These are phyloP conservation scores for Ulmus americana DNA, from an alignment of 331 rosid species.

Conservation along the genomic window DNA sequence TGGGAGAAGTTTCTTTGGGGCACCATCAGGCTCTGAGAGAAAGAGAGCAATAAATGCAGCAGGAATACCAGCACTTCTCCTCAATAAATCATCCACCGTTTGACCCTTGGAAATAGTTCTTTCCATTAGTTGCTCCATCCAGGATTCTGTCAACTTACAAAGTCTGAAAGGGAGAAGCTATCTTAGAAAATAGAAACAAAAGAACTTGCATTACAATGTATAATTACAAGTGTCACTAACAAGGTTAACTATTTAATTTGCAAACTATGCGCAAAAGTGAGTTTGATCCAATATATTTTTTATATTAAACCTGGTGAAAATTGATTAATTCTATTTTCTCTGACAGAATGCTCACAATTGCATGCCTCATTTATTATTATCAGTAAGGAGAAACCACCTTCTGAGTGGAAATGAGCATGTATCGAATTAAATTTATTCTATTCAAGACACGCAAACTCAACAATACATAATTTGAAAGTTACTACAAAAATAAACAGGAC, in stretches of 20 bases:
- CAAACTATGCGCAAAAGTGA: background rate
- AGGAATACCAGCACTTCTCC: constrained; percentile 99
- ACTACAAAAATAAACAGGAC: background rate
- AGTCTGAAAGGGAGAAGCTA: constrained; percentile 45
- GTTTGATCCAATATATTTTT: background rate
- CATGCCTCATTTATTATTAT: background rate
- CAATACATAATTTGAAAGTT: constrained; percentile 1
- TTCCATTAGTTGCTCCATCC: constrained; percentile 98
- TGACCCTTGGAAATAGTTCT: constrained; percentile 86
- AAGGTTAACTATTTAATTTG: background rate
- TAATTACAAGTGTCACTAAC: background rate
- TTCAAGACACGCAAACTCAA: background rate
- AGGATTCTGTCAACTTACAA: constrained; percentile 75
- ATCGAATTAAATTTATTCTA: background rate
- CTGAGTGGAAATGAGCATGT: constrained; percentile 1
- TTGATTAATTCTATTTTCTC: background rate
- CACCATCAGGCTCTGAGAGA: constrained; percentile 96
- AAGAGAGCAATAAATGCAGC: constrained; percentile 90
- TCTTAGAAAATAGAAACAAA: constrained; percentile 13
- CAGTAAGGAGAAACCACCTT: background rate
- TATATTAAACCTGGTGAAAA: background rate
- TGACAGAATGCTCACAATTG: background rate
- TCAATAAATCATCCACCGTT: constrained; percentile 78
- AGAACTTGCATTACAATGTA: background rate
- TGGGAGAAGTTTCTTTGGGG: constrained; percentile 96